phyloP scores from a whole-genome alignment of 352 stramenopile species.

The Globisporangium yorkense region DNA sequence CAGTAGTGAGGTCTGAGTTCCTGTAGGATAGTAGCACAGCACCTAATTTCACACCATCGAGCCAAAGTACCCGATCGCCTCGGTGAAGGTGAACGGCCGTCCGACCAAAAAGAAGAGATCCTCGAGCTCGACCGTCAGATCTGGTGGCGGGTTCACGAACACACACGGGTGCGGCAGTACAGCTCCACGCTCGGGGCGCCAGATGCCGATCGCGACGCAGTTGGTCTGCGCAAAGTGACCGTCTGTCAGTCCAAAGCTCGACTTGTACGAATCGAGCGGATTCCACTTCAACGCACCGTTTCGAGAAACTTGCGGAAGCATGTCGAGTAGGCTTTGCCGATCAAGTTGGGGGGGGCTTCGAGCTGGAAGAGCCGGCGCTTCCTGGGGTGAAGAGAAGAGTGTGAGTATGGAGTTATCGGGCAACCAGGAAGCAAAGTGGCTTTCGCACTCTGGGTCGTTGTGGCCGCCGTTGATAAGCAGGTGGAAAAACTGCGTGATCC shows the following conservation, averaged over 20 bases:
- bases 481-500: conserved; percentile 64
- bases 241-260: not conserved
- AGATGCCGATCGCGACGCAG: conserved; percentile 59
- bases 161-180: conserved; percentile 64
- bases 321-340: conserved; percentile 43
- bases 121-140: conserved; percentile 46
- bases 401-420: not conserved
- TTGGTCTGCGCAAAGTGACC: conserved; percentile 21
- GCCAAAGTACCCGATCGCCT: conserved; percentile 27
- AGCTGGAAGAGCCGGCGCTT: conserved; percentile 66
- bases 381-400: conserved; percentile 14
- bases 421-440: not conserved
- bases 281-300: conserved; percentile 22
- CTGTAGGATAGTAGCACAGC: no score
- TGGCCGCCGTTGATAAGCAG: conserved; percentile 54
- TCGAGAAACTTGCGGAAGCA: conserved; percentile 76
- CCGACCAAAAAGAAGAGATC: conserved; percentile 73
- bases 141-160: conserved; percentile 47
- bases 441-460: conserved; percentile 47
- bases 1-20: no score
- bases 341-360: conserved; percentile 37
- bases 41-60: not conserved
- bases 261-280: not conserved
- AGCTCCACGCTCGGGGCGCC: conserved; percentile 43
- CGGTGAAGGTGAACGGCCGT: conserved; percentile 43